A percentile compares a stretch with the other conserved stretches of the same genome.
Evolutionary conservation across 2,329 filamentous ascomycete species (phyloP).

Genomic region (Fusarium nematophilum): DNA sequence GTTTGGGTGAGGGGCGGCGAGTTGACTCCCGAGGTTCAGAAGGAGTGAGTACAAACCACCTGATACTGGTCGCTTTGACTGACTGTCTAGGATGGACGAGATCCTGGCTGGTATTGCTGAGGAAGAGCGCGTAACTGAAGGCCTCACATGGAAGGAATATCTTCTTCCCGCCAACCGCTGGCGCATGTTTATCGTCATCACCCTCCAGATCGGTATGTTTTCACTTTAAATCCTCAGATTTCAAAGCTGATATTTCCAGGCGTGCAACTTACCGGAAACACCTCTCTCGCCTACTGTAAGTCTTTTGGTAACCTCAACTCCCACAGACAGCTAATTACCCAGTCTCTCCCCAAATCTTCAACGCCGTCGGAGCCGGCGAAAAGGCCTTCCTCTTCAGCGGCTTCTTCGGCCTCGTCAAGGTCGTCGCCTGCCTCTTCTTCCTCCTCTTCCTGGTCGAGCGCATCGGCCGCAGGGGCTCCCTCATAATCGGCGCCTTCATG

Average conservation of each 20-base stretch:
- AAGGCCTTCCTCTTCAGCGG: slow-evolving; percentile 61
- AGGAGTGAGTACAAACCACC: slow-evolving; percentile 51
- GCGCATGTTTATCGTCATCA: slow-evolving; percentile 60
- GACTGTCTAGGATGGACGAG: slow-evolving; percentile 49
- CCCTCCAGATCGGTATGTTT: slow-evolving; percentile 60
- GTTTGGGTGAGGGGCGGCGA: slow-evolving; percentile 64
- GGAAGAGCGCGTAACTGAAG: slow-evolving; percentile 57
- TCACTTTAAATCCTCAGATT: not conserved
- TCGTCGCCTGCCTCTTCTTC: slow-evolving; percentile 59
- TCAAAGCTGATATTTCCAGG: slow-evolving; percentile 31
- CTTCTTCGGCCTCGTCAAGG: slow-evolving; percentile 64
- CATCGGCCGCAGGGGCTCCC: slow-evolving; percentile 59
- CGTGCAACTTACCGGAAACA: slow-evolving; percentile 62
- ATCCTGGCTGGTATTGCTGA: slow-evolving; percentile 59
- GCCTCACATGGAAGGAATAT: slow-evolving; percentile 58
- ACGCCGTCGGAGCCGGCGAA: slow-evolving; percentile 59
- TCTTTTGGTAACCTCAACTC: not conserved
- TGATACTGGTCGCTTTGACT: not conserved
- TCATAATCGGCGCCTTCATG: slow-evolving; percentile 60
- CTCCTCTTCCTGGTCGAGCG: slow-evolving; percentile 61
- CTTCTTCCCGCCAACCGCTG: slow-evolving; percentile 59
- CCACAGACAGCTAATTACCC: not conserved
- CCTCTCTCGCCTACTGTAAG: slow-evolving; percentile 61
- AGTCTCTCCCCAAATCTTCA: slow-evolving; percentile 63
- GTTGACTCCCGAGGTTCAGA: slow-evolving; percentile 45